Percentiles rank a stretch among this genome's conserved stretches.
Evolutionary conservation across 176 grass and related monocot genomes (phyloP).

Genomic region (Bromus sterilis): DNA sequence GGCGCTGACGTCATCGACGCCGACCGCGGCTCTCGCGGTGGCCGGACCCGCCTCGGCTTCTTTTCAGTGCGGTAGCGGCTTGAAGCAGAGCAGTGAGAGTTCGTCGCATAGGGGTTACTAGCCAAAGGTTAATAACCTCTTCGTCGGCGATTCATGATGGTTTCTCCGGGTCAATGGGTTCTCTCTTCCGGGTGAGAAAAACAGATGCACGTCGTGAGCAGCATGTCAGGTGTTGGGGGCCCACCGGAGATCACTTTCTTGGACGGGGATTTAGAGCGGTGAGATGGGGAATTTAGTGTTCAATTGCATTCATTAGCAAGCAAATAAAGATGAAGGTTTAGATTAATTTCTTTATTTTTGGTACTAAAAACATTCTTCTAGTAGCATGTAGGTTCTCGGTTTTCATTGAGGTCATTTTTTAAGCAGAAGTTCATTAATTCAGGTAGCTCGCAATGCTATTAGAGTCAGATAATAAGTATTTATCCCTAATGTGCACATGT

Average conservation of each 20-base stretch:
- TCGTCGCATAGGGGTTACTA: background rate
- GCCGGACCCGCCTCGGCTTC: background rate
- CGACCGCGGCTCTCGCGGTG: background rate
- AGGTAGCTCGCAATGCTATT: background rate
- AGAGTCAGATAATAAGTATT: background rate
- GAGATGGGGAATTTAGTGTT: background rate
- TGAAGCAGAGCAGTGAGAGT: conserved; percentile 3
- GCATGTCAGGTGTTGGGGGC: background rate
- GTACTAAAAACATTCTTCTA: background rate
- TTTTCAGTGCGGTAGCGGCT: background rate
- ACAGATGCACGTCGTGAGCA: background rate
- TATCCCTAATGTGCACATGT: too few relatives aligned
- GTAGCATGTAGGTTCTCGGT: background rate
- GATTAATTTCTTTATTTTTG: background rate
- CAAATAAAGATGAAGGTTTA: background rate
- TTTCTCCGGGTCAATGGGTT: background rate
- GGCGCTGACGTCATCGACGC: conserved; percentile 2
- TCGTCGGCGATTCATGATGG: background rate
- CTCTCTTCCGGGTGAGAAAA: background rate
- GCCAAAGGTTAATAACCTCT: background rate
- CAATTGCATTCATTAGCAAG: background rate
- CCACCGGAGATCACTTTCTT: background rate
- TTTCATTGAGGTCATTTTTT: background rate
- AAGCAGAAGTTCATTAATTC: background rate
- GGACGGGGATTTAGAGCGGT: background rate